Conservation (phyloP, 2,329 filamentous ascomycete species). For the Neoascochyta sp. region DNA sequence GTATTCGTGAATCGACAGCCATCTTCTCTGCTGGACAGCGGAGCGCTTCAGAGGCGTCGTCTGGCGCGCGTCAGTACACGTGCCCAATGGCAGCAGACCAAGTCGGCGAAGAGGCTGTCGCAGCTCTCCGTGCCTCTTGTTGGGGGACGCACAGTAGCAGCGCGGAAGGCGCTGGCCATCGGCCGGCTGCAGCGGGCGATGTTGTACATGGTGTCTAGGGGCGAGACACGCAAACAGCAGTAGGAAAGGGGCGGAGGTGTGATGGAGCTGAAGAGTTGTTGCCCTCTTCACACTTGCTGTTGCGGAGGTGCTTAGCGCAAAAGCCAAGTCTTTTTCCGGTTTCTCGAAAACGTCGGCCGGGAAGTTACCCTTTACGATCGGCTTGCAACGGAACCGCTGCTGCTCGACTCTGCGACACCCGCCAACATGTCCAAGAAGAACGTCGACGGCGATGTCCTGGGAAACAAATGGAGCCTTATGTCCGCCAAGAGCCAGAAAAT, state of each 20-base stretch:
- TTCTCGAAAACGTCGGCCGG: conserved; percentile 27
- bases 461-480: conserved; percentile 53
- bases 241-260: conserved; percentile 13
- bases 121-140: conserved; percentile 11
- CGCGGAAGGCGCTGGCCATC: conserved; percentile 74
- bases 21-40: conserved; percentile 75
- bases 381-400: no score
- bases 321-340: conserved; percentile 30
- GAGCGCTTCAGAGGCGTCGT: conserved; percentile 54
- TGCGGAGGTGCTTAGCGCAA: conserved; percentile 34
- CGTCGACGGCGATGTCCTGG: conserved; percentile 52
- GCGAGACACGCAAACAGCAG: conserved; percentile 22
- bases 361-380: conserved; percentile 12
- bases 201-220: conserved; percentile 70
- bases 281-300: conserved; percentile 22
- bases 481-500: conserved; percentile 53
- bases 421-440: conserved; percentile 32
- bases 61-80: conserved; percentile 42
- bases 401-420: no score
- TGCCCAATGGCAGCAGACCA: conserved; percentile 23
- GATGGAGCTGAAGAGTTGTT: conserved; percentile 23
- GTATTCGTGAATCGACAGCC: conserved; percentile 97
- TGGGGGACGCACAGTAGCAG: conserved; percentile 62
- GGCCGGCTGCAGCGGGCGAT: conserved; percentile 67
- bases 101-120: conserved; percentile 32